Base-by-base conservation (phyloP, 768 basidiomycete species). In the Russula ochroleuca region DNA sequence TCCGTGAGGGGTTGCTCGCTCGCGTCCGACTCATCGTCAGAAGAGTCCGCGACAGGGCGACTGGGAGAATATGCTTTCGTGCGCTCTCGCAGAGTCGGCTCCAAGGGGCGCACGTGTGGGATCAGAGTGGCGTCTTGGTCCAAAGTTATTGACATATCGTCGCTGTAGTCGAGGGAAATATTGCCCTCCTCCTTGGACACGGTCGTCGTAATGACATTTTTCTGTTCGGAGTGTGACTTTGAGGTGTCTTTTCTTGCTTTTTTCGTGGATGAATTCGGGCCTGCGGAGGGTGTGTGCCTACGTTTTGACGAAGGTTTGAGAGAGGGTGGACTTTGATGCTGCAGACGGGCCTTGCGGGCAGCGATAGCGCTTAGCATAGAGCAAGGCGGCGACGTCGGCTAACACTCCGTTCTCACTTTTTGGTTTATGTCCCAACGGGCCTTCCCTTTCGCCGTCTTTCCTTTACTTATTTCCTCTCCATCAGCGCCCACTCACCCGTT, bases 341-440 rank as follows among this genome's bases (percentile, higher is more conserved):
- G 68, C 0, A 71, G 67, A 64, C 71, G 84, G 79, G 85, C 85
- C 69, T 85, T 88, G 38, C 88, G 81, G 2, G 87, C 87, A 33
- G 87, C 87, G 53, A 91, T 76, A 2, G 88, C 88, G 69, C 86
- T 88, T 56, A 90, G 76, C 87, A 88, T 88, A 13, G 28, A 35
- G 40, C 15, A 37, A 23, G 3, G 45, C 10, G 45, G 28, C 28
- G n/a, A 28, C 28, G 48, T 28, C 48, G 48, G 47, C 47, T 48
- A 45, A 45, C n/a, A n/a, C 10, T 45, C 28, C 28, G n/a, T 7
- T 19, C 35, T 45, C 33, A 11, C 17, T 48, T 37, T 28, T 54
- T 61, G 41, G 28, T 53, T 35, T 53, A n/a, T 53, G 55, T 25
- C 33, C 38, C 21, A 23, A n/a, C n/a, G n/a, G 6, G 9, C 49